A percentile compares a stretch with the other conserved stretches of the same genome.
Evolutionary conservation across 192 early-diverging fungal genomes (phyloP).

Genomic region (Glomus cerebriforme): DNA sequence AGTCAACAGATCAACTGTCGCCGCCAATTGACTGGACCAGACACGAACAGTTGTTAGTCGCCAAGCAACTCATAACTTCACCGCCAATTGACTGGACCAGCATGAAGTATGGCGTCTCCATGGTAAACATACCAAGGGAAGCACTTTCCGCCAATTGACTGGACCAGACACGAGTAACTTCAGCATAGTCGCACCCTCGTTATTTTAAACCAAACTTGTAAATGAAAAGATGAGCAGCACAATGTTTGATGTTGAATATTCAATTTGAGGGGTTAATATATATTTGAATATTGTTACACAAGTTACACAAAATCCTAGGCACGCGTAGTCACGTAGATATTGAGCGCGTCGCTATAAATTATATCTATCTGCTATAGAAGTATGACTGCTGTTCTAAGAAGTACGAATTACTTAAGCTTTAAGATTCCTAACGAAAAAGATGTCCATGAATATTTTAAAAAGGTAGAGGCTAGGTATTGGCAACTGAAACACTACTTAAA

Average conservation of each 20-base stretch:
- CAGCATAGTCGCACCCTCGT: not conserved
- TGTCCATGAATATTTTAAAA: constrained; percentile 7
- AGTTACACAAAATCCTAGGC: too few species aligned
- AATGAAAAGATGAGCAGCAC: too few species aligned
- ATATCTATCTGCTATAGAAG: too few species aligned
- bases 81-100: constrained; percentile 32
- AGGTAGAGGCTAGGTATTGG: constrained; percentile 12
- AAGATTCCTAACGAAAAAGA: constrained; percentile 8
- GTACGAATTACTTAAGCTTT: not conserved
- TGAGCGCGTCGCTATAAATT: too few species aligned
- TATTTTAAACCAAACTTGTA: too few species aligned
- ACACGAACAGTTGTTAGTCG: constrained; percentile 38
- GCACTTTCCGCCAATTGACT: not conserved
- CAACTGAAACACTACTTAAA: constrained; percentile 11
- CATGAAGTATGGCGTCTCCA: constrained; percentile 3
- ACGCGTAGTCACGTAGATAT: too few species aligned
- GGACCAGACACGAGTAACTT: constrained; percentile 1
- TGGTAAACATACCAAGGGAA: not conserved
- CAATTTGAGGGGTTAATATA: too few species aligned
- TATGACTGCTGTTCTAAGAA: constrained; percentile 13
- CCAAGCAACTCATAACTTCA: constrained; percentile 35
- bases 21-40: constrained; percentile 31
- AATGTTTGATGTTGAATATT: too few species aligned
- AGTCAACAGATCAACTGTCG: constrained; percentile 1
- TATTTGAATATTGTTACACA: too few species aligned